Conservation (phyloP, 2,329 filamentous ascomycete species). For the Penicillium crustosum region DNA sequence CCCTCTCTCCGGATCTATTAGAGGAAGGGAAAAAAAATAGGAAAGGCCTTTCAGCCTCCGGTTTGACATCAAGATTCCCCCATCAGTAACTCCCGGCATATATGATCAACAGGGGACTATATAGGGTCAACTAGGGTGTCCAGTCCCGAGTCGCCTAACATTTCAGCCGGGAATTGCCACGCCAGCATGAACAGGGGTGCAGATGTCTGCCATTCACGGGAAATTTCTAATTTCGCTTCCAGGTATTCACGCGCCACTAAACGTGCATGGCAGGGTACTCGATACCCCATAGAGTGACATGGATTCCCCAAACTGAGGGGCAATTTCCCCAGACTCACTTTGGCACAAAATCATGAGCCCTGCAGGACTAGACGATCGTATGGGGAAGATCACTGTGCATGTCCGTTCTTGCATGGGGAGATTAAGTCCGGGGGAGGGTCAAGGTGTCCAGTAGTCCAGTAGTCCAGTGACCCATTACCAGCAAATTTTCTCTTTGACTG, state of each 20-base stretch:
- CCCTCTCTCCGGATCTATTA: neutral
- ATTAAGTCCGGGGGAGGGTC: neutral
- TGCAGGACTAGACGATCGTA: slow-evolving; percentile 17
- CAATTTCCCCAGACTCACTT: slow-evolving; percentile 14
- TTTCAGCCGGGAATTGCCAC: slow-evolving; percentile 15
- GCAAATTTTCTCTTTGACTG: neutral
- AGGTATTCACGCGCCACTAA: slow-evolving; percentile 15
- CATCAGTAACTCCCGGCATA: slow-evolving; percentile 16
- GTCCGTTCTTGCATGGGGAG: neutral
- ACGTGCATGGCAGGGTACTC: neutral
- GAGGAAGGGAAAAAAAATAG: neutral
- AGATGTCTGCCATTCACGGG: slow-evolving; percentile 4
- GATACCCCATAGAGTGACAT: neutral
- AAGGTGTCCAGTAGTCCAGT: neutral
- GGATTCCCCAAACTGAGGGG: slow-evolving; percentile 13
- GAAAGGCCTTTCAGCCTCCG: neutral
- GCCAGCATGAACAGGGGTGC: slow-evolving; percentile 14
- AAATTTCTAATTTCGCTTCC: slow-evolving; percentile 11
- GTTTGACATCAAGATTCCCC: neutral
- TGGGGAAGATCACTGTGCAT: slow-evolving; percentile 7
- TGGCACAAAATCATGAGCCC: slow-evolving; percentile 1
- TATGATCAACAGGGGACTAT: neutral
- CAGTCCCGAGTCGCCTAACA: slow-evolving; percentile 3
- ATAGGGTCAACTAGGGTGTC: neutral
- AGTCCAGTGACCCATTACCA: neutral